phyloP scores from a whole-genome alignment of 371 early-diverging fungal species.

The Haplosporangium sp. region DNA sequence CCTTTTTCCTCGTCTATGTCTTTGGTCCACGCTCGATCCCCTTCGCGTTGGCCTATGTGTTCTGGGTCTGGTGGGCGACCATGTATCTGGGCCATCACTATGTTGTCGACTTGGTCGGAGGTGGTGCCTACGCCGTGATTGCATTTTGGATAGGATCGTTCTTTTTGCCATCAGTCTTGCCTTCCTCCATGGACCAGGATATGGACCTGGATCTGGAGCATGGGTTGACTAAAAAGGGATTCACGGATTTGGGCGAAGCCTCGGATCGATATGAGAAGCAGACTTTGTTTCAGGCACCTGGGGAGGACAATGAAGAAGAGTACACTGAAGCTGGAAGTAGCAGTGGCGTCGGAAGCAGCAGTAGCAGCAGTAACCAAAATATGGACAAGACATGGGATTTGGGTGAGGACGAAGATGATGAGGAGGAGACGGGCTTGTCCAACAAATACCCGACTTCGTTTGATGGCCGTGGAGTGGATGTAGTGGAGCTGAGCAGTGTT shows the following conservation, averaged over 20 bases:
- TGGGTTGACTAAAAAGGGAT: not conserved
- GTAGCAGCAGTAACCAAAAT: not conserved
- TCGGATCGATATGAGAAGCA: constrained; percentile 25
- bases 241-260: constrained; percentile 14
- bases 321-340: not conserved
- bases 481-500: constrained; percentile 7
- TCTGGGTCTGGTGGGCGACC: constrained; percentile 83
- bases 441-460: not conserved
- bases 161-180: constrained; percentile 50
- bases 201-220: not conserved
- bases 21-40: constrained; percentile 64
- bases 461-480: not conserved
- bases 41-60: constrained; percentile 61
- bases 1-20: constrained; percentile 65
- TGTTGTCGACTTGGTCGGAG: constrained; percentile 78
- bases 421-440: not conserved
- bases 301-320: constrained; percentile 3
- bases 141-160: constrained; percentile 61
- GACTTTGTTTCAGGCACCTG: constrained; percentile 15
- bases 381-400: not conserved
- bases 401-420: not conserved
- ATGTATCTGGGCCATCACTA: constrained; percentile 84
- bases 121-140: constrained; percentile 71
- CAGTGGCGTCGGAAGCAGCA: not conserved
- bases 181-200: constrained; percentile 25